phyloP scores from a whole-genome alignment of 1,139 yeast species.

The Diutina sp. region DNA sequence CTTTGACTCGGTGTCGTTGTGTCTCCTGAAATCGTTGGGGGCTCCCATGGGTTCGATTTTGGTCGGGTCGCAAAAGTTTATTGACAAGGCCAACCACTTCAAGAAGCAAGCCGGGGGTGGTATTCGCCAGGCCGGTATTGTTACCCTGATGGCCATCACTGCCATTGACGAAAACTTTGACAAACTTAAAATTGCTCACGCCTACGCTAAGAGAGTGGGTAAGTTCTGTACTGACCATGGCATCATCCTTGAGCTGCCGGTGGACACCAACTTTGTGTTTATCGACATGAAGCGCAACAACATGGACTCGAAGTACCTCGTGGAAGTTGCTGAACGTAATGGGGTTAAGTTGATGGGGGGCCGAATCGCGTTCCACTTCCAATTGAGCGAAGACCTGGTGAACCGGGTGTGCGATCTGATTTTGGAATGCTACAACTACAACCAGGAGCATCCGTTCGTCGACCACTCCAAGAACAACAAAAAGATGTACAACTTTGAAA shows the following conservation, averaged over 20 bases:
- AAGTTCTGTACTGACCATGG: constrained; percentile 41
- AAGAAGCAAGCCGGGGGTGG: constrained; percentile 95
- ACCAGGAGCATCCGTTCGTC: constrained; percentile 15
- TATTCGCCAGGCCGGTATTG: constrained; percentile 77
- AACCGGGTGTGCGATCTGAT: constrained; percentile 53
- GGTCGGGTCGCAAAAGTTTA: constrained; percentile 53
- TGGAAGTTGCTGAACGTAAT: constrained; percentile 43
- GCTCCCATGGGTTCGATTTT: constrained; percentile 91
- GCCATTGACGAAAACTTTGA: constrained; percentile 71
- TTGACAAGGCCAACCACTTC: constrained; percentile 71
- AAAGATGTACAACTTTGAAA: constrained; percentile 20
- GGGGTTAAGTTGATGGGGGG: constrained; percentile 62
- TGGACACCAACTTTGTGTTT: constrained; percentile 79
- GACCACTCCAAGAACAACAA: constrained; percentile 13
- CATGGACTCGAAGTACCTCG: constrained; percentile 46
- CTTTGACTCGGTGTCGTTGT: constrained; percentile 82
- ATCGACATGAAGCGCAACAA: constrained; percentile 48
- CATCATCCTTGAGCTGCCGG: constrained; percentile 58
- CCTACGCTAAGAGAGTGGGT: constrained; percentile 57
- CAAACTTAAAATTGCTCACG: constrained; percentile 48
- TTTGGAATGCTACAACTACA: constrained; percentile 40
- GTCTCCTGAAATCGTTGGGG: constrained; percentile 83
- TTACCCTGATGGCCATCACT: constrained; percentile 68
- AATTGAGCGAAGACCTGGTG: constrained; percentile 51
- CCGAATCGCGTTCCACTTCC: constrained; percentile 79